Conservation (phyloP, 2,329 filamentous ascomycete genomes). For the Pseudogymnoascus sp. region DNA sequence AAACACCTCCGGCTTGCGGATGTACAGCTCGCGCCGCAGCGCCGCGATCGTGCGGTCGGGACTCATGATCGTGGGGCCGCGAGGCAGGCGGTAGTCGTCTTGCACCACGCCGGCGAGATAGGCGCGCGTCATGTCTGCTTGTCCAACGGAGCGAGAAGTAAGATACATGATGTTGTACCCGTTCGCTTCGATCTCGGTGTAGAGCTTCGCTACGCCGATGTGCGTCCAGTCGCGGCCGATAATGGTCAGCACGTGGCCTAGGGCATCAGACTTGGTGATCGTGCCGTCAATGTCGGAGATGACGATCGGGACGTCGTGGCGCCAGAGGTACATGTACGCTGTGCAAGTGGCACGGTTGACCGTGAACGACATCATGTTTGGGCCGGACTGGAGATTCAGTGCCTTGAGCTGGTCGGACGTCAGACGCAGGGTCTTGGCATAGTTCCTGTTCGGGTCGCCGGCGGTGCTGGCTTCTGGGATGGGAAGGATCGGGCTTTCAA, state of each 20-base stretch:
- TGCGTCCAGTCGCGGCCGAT: conserved; percentile 98
- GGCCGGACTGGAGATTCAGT: conserved; percentile 71
- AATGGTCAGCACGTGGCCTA: conserved; percentile 92
- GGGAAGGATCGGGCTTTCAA: conserved; percentile 44
- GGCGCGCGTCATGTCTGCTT: conserved; percentile 79
- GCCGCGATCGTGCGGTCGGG: conserved; percentile 94
- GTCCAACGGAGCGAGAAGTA: conserved; percentile 86
- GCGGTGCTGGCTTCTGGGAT: conserved; percentile 49
- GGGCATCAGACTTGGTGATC: conserved; percentile 93
- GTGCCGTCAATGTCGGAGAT: conserved; percentile 98
- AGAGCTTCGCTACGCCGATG: conserved; percentile 90
- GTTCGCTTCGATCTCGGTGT: conserved; percentile 89
- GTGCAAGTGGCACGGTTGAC: conserved; percentile 90
- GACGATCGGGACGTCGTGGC: conserved; percentile 81
- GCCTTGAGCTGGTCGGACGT: conserved; percentile 93
- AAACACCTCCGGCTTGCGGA: conserved; percentile 95
- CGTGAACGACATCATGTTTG: conserved; percentile 90
- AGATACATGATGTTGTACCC: conserved; percentile 99
- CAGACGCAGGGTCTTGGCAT: conserved; percentile 89
- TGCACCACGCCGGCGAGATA: conserved; percentile 87
- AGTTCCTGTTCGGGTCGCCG: conserved; percentile 72
- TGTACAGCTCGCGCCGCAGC: conserved; percentile 81
- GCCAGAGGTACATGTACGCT: conserved; percentile 92
- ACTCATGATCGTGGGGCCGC: conserved; percentile 88
- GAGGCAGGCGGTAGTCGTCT: conserved; percentile 76